Evolutionary conservation across 164 flowering plant species (phyloP), one percentile per base, ranked within the genome.

Genomic region (Saururus chinensis): DNA sequence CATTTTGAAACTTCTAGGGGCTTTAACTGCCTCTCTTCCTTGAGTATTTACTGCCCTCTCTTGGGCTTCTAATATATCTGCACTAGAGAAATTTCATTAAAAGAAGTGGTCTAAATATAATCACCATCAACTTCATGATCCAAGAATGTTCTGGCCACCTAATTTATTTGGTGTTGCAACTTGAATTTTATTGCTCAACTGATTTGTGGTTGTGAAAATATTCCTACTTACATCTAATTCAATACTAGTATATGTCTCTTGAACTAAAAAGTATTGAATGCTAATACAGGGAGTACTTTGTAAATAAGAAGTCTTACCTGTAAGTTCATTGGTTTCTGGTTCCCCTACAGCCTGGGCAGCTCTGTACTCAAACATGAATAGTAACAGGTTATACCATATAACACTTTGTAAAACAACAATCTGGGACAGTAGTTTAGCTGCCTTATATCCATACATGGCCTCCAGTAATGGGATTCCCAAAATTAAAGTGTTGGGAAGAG

Each of bases 401-500:
- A 80, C 20, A 75, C 88, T 86, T 60, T 90, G 95, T 35, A 90
- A 63, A 41, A 80, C 84, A 30, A 90, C 80, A 62, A 88, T 79
- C 82, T 90, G 97, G 21, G 76, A 64, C 45, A 90, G 75, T 37
- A 83, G 75, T 37, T 7, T 23, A 21, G 68, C 76, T 25, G 89
- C 84, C 71, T 76, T 80, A 25, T 72, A 71, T 30, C 91, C 91
- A 67, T 88, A 88, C 87, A 86, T 84, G 62, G 89, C 92, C 62
- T 53, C 75, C 59, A 88, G 48, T 10, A 90, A 63, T n/a, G 97
- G 95, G 63, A 90, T 79, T 54, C 97, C 97, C 57, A 90, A 53
- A 65, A 90, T 78, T 74, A 90, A 74, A 23, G 92, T 81, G 74
- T 90, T 88, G 1, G 97, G 95, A 53, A 88, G 63, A 13, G 89